Evolutionary conservation across 345 rosid species (phyloP), one percentile per base, ranked within the genome.

Genomic region (Eucalyptus decipiens): DNA sequence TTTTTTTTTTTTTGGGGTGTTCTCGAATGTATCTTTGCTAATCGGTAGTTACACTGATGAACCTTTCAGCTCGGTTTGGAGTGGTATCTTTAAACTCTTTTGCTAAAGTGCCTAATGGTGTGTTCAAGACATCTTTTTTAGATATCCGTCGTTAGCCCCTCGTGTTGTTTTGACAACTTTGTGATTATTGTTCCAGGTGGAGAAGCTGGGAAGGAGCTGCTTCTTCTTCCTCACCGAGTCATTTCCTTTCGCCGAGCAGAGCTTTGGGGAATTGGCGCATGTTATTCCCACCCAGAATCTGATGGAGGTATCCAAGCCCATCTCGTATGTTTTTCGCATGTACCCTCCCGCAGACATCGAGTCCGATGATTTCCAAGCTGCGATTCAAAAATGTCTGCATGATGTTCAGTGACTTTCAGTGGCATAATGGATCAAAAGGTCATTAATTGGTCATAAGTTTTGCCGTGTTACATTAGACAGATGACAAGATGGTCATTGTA

Each of bases 191-290:
- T 90, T 88, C 85, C 92, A 95, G 99, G 98, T 95, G 88, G 99
- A 97, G 91, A 95, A 92, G 92, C 30, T 96, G 91, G 99, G 92
- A 19, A 95, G 96, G 90, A 96, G 95, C 7, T 67, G 97, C 92
- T 97, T 97, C 96, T 97, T 97, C 91, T 96, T 95, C 92, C 97
- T 96, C 30, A 87, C 93, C 6, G 89, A 93, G 86, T 97, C 99
- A 11, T 96, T 96, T 89, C 96, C 93, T n/a, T 96, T 93, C 51
- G 94, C 95, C 58, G 95, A 95, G 90, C 86, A 62, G 87, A 95
- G 92, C 90, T 97, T 94, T 23, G 98, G 98, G 87, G 92, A 92
- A 90, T 86, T 96, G 90, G n/a, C 91, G 30, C 94, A 93, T 80
- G 87, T 47, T 7, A 87, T 91, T 56, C 76, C 88, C 32, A 88